A percentile compares a stretch with the other conserved stretches of the same genome.
Conservation (phyloP, 2,329 filamentous ascomycete species). For the Stagonosporopsis cucurbitacearum region DNA sequence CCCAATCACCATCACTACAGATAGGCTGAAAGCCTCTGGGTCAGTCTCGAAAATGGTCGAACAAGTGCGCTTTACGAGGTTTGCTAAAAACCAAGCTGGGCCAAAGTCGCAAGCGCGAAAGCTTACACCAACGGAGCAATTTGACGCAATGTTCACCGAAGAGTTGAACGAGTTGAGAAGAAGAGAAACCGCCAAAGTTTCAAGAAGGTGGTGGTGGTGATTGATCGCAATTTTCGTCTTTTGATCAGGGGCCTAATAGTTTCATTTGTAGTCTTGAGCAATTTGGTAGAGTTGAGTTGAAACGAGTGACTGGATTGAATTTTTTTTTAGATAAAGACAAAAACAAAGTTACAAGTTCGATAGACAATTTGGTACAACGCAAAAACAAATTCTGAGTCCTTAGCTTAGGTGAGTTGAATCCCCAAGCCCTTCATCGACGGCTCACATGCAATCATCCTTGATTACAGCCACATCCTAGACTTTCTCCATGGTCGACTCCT, state of each 20-base stretch:
- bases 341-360: neutral
- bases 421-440: neutral
- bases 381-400: neutral
- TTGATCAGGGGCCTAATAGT: no score
- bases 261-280: no score
- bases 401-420: slow-evolving; percentile 15
- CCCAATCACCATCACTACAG: neutral
- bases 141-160: neutral
- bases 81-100: neutral
- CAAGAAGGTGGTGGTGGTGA: neutral
- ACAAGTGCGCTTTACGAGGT: neutral
- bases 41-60: neutral
- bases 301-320: neutral
- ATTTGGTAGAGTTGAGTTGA: no score
- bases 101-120: neutral
- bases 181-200: neutral
- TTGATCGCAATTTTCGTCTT: no score
- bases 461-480: neutral
- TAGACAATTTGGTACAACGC: neutral
- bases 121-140: neutral
- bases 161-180: neutral
- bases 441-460: neutral
- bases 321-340: neutral
- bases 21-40: neutral
- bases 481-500: slow-evolving; percentile 7